phyloP scores from a whole-genome alignment of 345 rosid genomes.

The Gossypium rotundifolium region DNA sequence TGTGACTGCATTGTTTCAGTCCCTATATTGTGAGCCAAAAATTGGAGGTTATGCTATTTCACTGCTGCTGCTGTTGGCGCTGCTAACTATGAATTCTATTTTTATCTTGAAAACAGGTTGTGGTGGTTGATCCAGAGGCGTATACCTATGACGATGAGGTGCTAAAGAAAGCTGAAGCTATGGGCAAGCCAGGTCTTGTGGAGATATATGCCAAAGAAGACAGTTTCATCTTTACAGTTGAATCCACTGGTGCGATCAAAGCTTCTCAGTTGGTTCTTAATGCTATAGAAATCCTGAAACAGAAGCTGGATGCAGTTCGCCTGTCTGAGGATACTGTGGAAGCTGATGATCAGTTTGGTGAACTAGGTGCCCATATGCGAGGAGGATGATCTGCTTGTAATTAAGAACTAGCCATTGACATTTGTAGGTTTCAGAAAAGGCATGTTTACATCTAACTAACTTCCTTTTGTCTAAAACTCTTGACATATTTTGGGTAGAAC shows the following conservation, averaged over 20 bases:
- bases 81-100: not conserved
- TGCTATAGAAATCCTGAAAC: conserved; percentile 79
- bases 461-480: not conserved
- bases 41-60: not conserved
- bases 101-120: conserved; percentile 37
- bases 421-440: not conserved
- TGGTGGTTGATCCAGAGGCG: conserved; percentile 81
- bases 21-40: not conserved
- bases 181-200: conserved; percentile 89
- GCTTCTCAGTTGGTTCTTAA: conserved; percentile 82
- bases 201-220: conserved; percentile 84
- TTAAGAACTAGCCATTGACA: not conserved
- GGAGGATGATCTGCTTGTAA: conserved; percentile 50
- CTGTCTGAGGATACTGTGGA: conserved; percentile 89
- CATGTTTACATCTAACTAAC: not conserved
- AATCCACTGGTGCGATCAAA: conserved; percentile 87
- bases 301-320: conserved; percentile 90
- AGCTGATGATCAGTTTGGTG: conserved; percentile 98
- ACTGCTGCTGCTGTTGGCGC: too few relatives aligned
- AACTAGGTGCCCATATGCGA: conserved; percentile 96
- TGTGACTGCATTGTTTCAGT: not conserved
- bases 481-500: not conserved
- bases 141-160: conserved; percentile 94
- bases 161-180: conserved; percentile 77
- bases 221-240: conserved; percentile 82